These are phyloP conservation scores for Polytrichum commune DNA, from an alignment of 225 moss, liverwort and hornwort species.

Conservation along the genomic window DNA sequence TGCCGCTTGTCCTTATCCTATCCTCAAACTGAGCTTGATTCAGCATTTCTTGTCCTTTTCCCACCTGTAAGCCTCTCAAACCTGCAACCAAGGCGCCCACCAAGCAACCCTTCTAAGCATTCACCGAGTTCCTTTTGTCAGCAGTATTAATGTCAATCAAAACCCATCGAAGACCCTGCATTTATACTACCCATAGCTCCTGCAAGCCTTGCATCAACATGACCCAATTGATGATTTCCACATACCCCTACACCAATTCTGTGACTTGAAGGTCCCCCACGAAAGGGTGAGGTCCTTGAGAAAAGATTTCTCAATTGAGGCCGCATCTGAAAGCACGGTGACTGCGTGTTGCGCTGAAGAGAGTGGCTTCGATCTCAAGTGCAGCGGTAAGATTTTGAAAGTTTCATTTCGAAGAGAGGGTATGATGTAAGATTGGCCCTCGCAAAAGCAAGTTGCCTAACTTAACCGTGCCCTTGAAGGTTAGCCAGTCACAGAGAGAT, in stretches of 20 bases:
- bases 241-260: too few relatives aligned
- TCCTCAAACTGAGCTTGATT: conserved; percentile 18
- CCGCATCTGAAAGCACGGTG: too few relatives aligned
- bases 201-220: conserved; percentile 3
- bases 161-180: conserved; percentile 18
- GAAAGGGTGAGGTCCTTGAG: too few relatives aligned
- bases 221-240: conserved; percentile 1
- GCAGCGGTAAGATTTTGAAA: too few relatives aligned
- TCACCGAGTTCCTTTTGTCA: not conserved
- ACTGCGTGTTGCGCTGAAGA: too few relatives aligned
- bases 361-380: not conserved
- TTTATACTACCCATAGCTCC: conserved; percentile 7
- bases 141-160: not conserved
- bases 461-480: not conserved
- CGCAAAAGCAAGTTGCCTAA: not conserved
- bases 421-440: not conserved
- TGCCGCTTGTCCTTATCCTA: conserved; percentile 1
- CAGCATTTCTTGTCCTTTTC: conserved; percentile 5
- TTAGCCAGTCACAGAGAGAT: not conserved
- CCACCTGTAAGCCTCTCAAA: conserved; percentile 19
- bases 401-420: not conserved
- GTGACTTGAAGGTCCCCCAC: too few relatives aligned
- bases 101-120: conserved; percentile 19
- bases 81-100: conserved; percentile 39
- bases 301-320: too few relatives aligned